Base-by-base conservation (phyloP, 2,329 filamentous ascomycete genomes). In the Clarireedia paspali region DNA sequence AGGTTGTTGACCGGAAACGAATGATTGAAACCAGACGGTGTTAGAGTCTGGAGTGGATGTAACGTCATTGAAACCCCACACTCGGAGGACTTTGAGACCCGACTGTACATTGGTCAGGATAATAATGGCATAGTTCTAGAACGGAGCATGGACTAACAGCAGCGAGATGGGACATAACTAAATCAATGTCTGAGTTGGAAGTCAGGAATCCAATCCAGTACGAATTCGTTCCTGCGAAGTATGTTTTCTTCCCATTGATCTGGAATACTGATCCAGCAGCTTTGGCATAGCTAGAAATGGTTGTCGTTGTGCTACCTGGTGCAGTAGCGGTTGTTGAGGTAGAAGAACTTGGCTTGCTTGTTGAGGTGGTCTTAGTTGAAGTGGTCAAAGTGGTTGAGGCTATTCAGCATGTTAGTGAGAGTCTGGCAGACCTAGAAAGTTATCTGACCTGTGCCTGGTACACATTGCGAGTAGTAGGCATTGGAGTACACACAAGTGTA, bases 21-120 rank as follows among this genome's bases (percentile, higher is more conserved):
- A 67, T 3, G 61, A 64, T 61, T 76, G 74, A 62, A 67, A 76
- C 61, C 71, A 76, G 6, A 81, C 76, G 9, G 57, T 60, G 1
- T 71, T 73, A 12, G 72, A 72, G 1, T 68, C 59, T 3, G 70
- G 66, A 4, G 72, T 71, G 10, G 72, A 59, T 1, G 69, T 67
- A 14, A 81, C 78, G 60, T 83, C 80, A 69, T 83, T 83, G 72
- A 85, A 85, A 4, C 81, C 81, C 82, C 82, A 84, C 45, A 83
- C 73, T 15, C 83, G 76, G 27, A 84, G 73, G 56, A 85, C 78
- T 66, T 81, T 82, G 51, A 83, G 74, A 0, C 80, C 79, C 2
- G 79, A 76, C 63, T 65, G 23, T 17, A 5, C 30, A 4, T 38
- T 6, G 39, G 53, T 46, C 36, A 45, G 15, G 2, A 20, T 20